Conservation (phyloP, 164 flowering plant species). For the Aristolochia fimbriata region DNA sequence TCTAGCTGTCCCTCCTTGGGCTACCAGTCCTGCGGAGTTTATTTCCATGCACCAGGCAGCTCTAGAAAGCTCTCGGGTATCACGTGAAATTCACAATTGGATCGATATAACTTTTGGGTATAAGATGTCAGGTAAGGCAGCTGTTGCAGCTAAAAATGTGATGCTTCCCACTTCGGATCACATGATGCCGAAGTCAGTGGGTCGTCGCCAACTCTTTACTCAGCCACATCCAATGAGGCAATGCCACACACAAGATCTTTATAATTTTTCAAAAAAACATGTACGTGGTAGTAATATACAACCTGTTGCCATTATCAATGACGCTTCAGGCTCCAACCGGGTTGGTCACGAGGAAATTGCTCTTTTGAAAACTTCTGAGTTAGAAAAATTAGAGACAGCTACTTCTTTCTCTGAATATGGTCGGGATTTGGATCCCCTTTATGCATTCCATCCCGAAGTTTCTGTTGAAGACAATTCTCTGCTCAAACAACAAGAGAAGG, state of each 20-base stretch:
- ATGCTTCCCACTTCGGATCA: constrained; percentile 72
- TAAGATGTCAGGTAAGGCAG: constrained; percentile 88
- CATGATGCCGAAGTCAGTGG: constrained; percentile 51
- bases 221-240: constrained; percentile 75
- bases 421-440: constrained; percentile 51
- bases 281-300: not conserved
- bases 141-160: constrained; percentile 84
- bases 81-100: constrained; percentile 78
- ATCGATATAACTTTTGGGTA: constrained; percentile 92
- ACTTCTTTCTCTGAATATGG: constrained; percentile 67
- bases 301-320: not conserved
- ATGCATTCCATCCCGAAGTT: constrained; percentile 19
- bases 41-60: constrained; percentile 84
- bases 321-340: constrained; percentile 2
- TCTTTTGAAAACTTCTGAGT: constrained; percentile 28
- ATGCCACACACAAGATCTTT: constrained; percentile 9
- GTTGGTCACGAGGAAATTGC: constrained; percentile 12
- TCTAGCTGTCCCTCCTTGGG: constrained; percentile 89
- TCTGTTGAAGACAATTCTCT: constrained; percentile 6
- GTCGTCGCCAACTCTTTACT: constrained; percentile 84
- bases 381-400: constrained; percentile 58
- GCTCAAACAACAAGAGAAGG: constrained; percentile 11
- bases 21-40: constrained; percentile 65
- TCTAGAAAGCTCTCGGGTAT: constrained; percentile 74
- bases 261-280: constrained; percentile 1